A percentile compares a stretch with the other conserved stretches of the same genome.
Evolutionary conservation across 2,329 filamentous ascomycete species (phyloP).

Genomic region (Penicillium vulpinum): DNA sequence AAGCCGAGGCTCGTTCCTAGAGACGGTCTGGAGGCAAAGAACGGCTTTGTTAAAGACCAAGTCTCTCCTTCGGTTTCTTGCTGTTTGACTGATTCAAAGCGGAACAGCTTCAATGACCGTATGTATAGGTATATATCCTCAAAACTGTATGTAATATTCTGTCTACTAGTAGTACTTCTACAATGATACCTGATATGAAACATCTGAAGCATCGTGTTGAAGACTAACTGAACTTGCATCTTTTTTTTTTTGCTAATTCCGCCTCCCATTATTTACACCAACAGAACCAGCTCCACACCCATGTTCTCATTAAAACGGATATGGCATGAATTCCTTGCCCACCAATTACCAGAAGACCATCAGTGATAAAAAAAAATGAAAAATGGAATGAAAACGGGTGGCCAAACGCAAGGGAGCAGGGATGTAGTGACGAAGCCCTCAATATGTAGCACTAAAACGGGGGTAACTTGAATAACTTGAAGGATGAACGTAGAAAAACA

Average conservation of each 20-base stretch:
- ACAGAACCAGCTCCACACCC: conserved; percentile 30
- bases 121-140: background rate
- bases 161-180: background rate
- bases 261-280: conserved; percentile 38
- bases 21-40: background rate
- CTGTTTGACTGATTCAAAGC: background rate
- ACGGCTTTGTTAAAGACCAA: background rate
- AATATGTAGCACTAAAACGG: conserved; percentile 9
- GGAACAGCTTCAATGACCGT: background rate
- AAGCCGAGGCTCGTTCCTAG: conserved; percentile 27
- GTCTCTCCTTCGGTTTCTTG: background rate
- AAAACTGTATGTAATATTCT: background rate
- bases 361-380: conserved; percentile 15
- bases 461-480: conserved; percentile 4
- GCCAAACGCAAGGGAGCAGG: conserved; percentile 17
- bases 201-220: background rate
- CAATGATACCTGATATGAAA: background rate
- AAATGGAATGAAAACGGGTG: conserved; percentile 10
- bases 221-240: conserved; percentile 7
- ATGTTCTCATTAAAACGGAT: conserved; percentile 39
- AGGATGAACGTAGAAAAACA: conserved; percentile 13
- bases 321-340: conserved; percentile 30
- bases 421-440: conserved; percentile 11
- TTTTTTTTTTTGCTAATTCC: conserved; percentile 19
- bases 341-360: conserved; percentile 20